A percentile compares a stretch with the other conserved stretches of the same genome.
Conservation (phyloP, 495 filamentous ascomycete species). For the Amphirosellinia nigrospora region DNA sequence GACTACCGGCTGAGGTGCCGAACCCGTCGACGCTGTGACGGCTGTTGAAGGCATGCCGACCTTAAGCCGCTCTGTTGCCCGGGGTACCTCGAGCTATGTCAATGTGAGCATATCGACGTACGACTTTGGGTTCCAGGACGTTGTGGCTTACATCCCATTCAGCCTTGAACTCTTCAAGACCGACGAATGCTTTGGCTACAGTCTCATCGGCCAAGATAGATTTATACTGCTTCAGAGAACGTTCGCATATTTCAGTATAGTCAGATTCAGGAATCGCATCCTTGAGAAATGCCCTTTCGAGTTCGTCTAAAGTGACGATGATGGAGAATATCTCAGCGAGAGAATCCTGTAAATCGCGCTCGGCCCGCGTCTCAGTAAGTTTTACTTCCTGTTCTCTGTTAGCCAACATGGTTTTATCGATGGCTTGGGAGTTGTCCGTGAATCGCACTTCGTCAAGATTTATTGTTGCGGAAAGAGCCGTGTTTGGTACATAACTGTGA, state of each 20-base stretch:
- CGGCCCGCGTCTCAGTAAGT: conserved; percentile 79
- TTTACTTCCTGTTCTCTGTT: conserved; percentile 77
- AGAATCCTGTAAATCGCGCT: conserved; percentile 93
- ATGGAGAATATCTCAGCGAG: conserved; percentile 98
- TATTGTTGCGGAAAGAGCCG: conserved; percentile 80
- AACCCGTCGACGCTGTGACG: conserved; percentile 57
- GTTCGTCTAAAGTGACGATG: conserved; percentile 89
- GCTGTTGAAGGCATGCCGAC: conserved; percentile 80
- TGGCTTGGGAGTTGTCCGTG: conserved; percentile 1
- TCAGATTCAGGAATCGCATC: conserved; percentile 90
- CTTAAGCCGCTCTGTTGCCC: conserved; percentile 89
- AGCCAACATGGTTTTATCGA: neutral
- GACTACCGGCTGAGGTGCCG: conserved; percentile 50
- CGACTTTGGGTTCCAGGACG: conserved; percentile 10
- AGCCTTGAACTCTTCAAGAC: conserved; percentile 91
- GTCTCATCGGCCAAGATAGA: conserved; percentile 87
- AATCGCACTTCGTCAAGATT: conserved; percentile 82
- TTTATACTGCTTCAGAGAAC: conserved; percentile 95
- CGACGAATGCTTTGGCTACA: conserved; percentile 80
- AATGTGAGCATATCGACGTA: conserved; percentile 20
- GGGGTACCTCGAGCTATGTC: conserved; percentile 85
- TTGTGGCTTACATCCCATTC: conserved; percentile 80
- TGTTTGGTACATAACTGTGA: conserved; percentile 86
- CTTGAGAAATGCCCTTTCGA: conserved; percentile 96
- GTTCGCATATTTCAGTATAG: conserved; percentile 93